These are phyloP conservation scores for Thozetella sp. DNA, from an alignment of 495 filamentous ascomycete genomes.

Conservation along the genomic window DNA sequence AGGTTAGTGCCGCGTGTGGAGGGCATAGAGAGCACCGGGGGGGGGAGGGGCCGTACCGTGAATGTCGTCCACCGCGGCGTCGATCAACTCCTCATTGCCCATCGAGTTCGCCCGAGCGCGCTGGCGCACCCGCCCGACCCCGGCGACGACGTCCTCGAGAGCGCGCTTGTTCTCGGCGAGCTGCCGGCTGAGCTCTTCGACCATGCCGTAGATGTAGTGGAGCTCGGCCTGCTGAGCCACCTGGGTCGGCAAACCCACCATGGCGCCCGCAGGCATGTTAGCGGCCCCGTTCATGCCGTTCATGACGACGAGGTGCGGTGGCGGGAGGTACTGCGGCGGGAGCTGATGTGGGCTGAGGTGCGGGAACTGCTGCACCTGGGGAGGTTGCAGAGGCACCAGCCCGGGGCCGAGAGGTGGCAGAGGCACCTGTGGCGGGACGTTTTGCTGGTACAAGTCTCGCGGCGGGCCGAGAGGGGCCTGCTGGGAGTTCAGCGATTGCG, in stretches of 20 bases:
- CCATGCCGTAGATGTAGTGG: constrained; percentile 81
- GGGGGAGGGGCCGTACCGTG: constrained; percentile 33
- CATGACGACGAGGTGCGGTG: constrained; percentile 36
- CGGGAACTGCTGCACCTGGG: background rate
- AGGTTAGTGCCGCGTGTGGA: background rate
- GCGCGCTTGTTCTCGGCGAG: constrained; percentile 77
- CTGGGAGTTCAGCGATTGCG: background rate
- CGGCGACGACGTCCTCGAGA: constrained; percentile 72
- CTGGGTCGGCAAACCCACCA: constrained; percentile 62
- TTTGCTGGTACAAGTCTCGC: background rate
- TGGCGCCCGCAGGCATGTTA: constrained; percentile 37
- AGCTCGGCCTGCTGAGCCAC: constrained; percentile 88
- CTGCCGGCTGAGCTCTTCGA: constrained; percentile 76
- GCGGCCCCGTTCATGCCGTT: constrained; percentile 61
- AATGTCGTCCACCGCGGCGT: constrained; percentile 45
- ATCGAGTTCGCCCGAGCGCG: constrained; percentile 44
- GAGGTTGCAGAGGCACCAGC: constrained; percentile 3
- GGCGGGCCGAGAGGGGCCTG: background rate
- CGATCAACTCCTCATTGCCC: constrained; percentile 52
- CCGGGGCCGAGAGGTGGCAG: background rate
- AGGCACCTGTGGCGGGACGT: background rate
- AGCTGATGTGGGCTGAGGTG: constrained; percentile 8
- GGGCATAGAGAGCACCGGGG: background rate
- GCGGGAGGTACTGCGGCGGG: constrained; percentile 20
- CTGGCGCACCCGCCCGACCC: constrained; percentile 54